phyloP scores from a whole-genome alignment of 225 moss, liverwort and hornwort species.

The Rhytidiadelphus loreus region DNA sequence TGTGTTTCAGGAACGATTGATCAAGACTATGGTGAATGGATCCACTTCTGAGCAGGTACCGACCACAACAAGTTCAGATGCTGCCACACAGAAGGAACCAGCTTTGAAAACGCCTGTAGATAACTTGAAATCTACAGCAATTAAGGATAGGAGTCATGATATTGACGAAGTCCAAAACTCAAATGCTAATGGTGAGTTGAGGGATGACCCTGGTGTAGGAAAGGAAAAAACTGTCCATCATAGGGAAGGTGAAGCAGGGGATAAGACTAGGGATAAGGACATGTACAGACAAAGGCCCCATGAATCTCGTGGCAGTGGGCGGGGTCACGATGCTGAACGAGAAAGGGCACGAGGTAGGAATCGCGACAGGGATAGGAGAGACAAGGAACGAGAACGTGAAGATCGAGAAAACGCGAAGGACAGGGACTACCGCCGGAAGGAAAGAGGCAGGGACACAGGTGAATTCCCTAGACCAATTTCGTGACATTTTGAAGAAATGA shows the following conservation, averaged over 20 bases:
- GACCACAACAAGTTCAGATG: slow-evolving; percentile 18
- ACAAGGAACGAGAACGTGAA: slow-evolving; percentile 70
- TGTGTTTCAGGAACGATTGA: slow-evolving; percentile 60
- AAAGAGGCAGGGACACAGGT: slow-evolving; percentile 83
- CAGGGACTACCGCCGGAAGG: slow-evolving; percentile 80
- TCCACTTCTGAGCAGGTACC: slow-evolving; percentile 28
- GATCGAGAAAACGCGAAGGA: slow-evolving; percentile 54
- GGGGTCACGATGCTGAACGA: slow-evolving; percentile 66
- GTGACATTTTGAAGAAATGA: not conserved
- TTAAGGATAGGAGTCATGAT: slow-evolving; percentile 51
- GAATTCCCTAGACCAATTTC: not conserved
- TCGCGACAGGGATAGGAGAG: slow-evolving; percentile 80
- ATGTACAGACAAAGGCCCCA: slow-evolving; percentile 48
- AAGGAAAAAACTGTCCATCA: slow-evolving; percentile 62
- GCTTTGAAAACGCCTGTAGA: slow-evolving; percentile 19
- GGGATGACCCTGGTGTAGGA: slow-evolving; percentile 64
- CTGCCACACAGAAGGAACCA: slow-evolving; percentile 16
- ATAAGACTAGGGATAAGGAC: slow-evolving; percentile 78
- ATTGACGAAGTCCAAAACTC: slow-evolving; percentile 61
- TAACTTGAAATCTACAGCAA: slow-evolving; percentile 32
- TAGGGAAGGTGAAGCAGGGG: slow-evolving; percentile 62
- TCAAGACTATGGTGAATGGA: slow-evolving; percentile 69
- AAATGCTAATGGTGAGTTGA: slow-evolving; percentile 71
- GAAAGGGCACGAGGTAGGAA: slow-evolving; percentile 68
- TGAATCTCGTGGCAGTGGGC: slow-evolving; percentile 55